Percentiles rank a stretch among this genome's conserved stretches.
These are phyloP conservation scores for Hericium alpestre DNA, from an alignment of 768 basidiomycete genomes.

Conservation along the genomic window DNA sequence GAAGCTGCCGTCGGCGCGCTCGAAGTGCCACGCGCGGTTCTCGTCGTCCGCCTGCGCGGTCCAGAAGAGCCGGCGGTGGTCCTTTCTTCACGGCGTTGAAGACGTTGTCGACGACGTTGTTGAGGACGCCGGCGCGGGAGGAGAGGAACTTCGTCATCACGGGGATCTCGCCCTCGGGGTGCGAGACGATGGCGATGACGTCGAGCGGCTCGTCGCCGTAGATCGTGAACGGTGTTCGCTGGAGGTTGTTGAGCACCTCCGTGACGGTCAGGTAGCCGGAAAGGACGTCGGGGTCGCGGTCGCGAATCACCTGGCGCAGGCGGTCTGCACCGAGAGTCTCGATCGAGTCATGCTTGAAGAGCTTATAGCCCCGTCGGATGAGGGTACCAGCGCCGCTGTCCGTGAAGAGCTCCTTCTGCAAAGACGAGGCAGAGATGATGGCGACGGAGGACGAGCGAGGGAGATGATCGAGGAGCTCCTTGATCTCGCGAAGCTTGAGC, in stretches of 20 bases:
- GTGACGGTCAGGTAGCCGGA: conserved; percentile 78
- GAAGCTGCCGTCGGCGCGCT: conserved; percentile 95
- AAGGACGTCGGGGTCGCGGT: conserved; percentile 88
- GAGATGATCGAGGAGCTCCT: conserved; percentile 95
- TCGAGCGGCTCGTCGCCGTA: conserved; percentile 99
- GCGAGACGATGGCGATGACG: conserved; percentile 86
- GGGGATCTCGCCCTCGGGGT: conserved; percentile 79
- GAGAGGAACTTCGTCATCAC: conserved; percentile 90
- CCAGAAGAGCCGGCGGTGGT: conserved; percentile 92
- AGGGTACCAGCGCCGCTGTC: conserved; percentile 97
- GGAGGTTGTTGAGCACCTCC: conserved; percentile 73
- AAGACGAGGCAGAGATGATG: conserved; percentile 83
- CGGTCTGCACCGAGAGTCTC: conserved; percentile 86
- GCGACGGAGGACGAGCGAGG: conserved; percentile 97
- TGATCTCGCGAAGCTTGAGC: conserved; percentile 97
- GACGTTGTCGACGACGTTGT: conserved; percentile 94
- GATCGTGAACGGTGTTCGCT: conserved; percentile 79
- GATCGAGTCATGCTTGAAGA: conserved; percentile 79
- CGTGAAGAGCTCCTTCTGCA: conserved; percentile 98
- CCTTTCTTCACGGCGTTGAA: conserved; percentile 95
- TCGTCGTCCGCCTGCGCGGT: conserved; percentile 95
- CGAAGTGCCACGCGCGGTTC: conserved; percentile 97
- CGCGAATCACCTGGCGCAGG: conserved; percentile 88
- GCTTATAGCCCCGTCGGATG: conserved; percentile 95
- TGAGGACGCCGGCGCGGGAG: conserved; percentile 80